Base-by-base conservation (phyloP, 768 basidiomycete species). In the Hericium coralloides region DNA sequence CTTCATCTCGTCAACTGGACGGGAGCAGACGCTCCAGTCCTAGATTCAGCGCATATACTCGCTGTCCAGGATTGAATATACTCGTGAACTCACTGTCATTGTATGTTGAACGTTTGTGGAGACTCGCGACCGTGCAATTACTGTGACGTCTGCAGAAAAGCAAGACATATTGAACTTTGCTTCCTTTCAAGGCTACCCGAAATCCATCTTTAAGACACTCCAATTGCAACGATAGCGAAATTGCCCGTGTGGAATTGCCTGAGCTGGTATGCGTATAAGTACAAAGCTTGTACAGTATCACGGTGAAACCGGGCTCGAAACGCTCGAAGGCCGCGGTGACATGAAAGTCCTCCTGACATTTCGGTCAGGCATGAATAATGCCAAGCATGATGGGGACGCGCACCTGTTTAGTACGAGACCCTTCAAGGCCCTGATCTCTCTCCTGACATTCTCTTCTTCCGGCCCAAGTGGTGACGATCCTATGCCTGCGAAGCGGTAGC, bases 331-430 rank as follows among this genome's bases (percentile, higher is more conserved):
- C n/a, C 61, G 54, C 0, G 57, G 38, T 12, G 62, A 60, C 38
- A 59, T 54, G 18, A 63, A 63, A 3, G 62, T 58, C 41, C 57
- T 58, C 60, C 61, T 63, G 53, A 9, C 3, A 47, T 2, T 18
- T 39, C 52, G 17, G 15, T 49, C 49, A 62, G 49, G 64, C 23
- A 43, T 15, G 38, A n/a, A n/a, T n/a, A n/a, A n/a, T n/a, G n/a
- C n/a, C n/a, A n/a, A n/a, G n/a, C n/a, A n/a, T n/a, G n/a, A n/a
- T n/a, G n/a, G n/a, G 14, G 2, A 26, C 22, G 73, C 76, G 61
- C 64, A 82, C 83, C 89, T 74, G 66, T 88, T 92, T 47, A 92
- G 72, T 49, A 87, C 87, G 20, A 91, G 76, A 9, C 89, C 88
- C 64, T 91, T 92, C 64, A 92, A 69, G 12, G 86, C 84, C 56